Conservation (phyloP, 2,329 filamentous ascomycete species). For the Cladophialophora immunda region DNA sequence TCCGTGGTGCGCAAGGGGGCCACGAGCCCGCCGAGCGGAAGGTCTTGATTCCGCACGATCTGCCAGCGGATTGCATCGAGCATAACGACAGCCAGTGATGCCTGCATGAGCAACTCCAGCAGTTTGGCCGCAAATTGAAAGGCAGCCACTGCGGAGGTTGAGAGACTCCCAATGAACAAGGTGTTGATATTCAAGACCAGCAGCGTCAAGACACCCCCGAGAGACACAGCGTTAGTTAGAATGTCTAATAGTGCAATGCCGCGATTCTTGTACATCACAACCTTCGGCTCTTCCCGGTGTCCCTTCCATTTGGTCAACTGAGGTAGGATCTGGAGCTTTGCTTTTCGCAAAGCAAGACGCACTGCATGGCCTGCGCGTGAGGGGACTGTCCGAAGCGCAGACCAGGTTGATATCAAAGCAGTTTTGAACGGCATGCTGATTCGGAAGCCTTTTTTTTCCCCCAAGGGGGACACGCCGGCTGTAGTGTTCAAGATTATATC, state of each 20-base stretch:
- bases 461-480: not conserved
- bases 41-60: not conserved
- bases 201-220: conserved; percentile 6
- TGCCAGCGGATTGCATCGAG: conserved; percentile 9
- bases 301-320: conserved; percentile 12
- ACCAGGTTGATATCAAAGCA: not conserved
- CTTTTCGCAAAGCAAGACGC: not conserved
- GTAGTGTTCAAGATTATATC: not conserved
- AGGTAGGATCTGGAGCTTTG: conserved; percentile 7
- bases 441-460: not conserved
- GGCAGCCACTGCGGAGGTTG: not conserved
- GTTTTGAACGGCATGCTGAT: not conserved
- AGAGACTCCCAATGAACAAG: conserved; percentile 19
- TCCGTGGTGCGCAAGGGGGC: conserved; percentile 22
- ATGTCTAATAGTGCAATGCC: conserved; percentile 7
- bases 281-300: conserved; percentile 4
- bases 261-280: conserved; percentile 16
- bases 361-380: not conserved
- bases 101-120: conserved; percentile 29
- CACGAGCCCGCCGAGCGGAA: conserved; percentile 22
- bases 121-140: conserved; percentile 32
- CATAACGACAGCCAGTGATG: conserved; percentile 25
- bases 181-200: conserved; percentile 21
- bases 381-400: not conserved
- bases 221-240: conserved; percentile 11